Evolutionary conservation across 768 basidiomycete species (phyloP), one percentile per base, ranked within the genome.

Genomic region (Cystobasidium ongulense): DNA sequence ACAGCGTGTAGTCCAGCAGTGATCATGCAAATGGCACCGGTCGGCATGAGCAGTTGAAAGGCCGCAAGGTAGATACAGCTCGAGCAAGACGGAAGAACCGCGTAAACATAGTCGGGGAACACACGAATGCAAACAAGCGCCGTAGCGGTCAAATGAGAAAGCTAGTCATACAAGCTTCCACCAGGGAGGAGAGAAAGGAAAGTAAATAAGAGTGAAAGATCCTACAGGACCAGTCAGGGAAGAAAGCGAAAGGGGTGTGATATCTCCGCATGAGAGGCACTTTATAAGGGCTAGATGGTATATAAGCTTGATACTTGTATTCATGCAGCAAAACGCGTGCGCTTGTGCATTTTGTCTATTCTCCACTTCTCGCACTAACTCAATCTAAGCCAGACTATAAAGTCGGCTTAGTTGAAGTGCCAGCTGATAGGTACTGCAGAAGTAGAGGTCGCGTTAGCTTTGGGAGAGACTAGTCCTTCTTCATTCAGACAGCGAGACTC

Each of bases 351-450:
- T n/a, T n/a, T n/a, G n/a, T n/a, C n/a, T n/a, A n/a, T n/a, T n/a
- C n/a, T n/a, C n/a, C n/a, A n/a, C n/a, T n/a, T n/a, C n/a, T n/a
- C n/a, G n/a, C n/a, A n/a, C n/a, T n/a, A n/a, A n/a, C n/a, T n/a
- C n/a, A n/a, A 54, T 54, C n/a, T n/a, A n/a, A 54, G 5, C n/a
- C 21, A 7, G n/a, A 54, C 52, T 7, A 8, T n/a, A 8, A 10
- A 5, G 23, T 13, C 5, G 11, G 57, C 57, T 59, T 67, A 67
- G 25, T 43, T 52, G 29, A 54, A 71, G 53, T 71, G 68, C 68
- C 68, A 71, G 53, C 33, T 57, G 33, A 71, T 71, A 53, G 68
- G 68, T 46, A 59, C 68, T 71, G 53, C 21, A 17, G 4, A 10
- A n/a, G 38, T 27, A 41, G 25, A n/a, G n/a, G n/a, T n/a, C n/a